Evolutionary conservation across 306 rosid species (phyloP).

Genomic region (Cucurbita pepo): DNA sequence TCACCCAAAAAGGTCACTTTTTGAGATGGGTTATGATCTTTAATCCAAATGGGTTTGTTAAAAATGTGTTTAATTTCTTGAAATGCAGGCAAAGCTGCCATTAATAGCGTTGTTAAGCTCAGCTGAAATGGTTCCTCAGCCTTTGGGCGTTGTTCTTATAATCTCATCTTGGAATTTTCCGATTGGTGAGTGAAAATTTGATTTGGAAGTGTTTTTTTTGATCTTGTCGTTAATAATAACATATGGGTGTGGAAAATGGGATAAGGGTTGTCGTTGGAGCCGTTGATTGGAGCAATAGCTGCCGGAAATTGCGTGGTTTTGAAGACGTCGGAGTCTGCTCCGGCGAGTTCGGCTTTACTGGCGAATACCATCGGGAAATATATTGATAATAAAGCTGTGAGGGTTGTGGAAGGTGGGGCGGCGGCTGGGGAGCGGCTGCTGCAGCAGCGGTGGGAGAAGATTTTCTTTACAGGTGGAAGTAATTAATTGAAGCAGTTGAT

Average conservation of each 20-base stretch:
- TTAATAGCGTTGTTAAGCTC: conserved; percentile 35
- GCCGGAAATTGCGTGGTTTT: conserved; percentile 55
- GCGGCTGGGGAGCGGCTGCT: conserved; percentile 35
- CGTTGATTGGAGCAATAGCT: conserved; percentile 67
- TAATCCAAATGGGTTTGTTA: too few species aligned
- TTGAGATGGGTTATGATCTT: too few species aligned
- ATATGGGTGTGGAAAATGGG: neutral
- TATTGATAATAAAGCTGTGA: conserved; percentile 39
- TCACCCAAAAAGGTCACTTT: conserved; percentile 27
- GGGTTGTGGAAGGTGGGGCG: conserved; percentile 45
- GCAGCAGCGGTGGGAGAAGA: conserved; percentile 46
- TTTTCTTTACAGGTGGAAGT: conserved; percentile 51
- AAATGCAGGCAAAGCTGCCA: conserved; percentile 46
- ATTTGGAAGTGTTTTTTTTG: neutral
- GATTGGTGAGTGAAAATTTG: conserved; percentile 33
- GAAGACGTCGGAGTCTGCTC: conserved; percentile 59
- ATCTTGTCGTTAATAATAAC: neutral
- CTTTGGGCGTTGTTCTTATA: conserved; percentile 64
- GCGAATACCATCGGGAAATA: conserved; percentile 24
- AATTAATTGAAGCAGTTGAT: neutral
- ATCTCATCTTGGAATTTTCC: conserved; percentile 80
- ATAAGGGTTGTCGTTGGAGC: conserved; percentile 63
- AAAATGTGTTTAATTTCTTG: too few species aligned
- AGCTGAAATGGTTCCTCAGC: conserved; percentile 61
- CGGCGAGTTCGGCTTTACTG: conserved; percentile 35